phyloP scores from a whole-genome alignment of 2,329 filamentous ascomycete species.

The Colletotrichum eremochloae region DNA sequence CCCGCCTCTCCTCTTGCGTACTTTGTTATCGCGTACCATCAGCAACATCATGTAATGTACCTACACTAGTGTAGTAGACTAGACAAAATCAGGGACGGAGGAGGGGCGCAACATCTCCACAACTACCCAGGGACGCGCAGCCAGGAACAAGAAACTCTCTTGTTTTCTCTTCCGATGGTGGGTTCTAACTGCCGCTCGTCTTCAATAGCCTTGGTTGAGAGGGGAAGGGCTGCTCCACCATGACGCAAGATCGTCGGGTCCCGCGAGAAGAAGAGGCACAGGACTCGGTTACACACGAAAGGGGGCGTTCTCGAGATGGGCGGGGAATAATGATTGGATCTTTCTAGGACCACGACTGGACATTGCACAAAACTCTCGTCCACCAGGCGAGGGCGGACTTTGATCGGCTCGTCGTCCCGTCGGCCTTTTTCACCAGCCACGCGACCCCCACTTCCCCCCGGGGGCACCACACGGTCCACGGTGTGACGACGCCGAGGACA shows the following conservation, averaged over 20 bases:
- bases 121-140: not conserved
- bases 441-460: too few relatives aligned
- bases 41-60: not conserved
- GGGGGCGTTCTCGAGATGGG: not conserved
- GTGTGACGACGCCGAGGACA: not conserved
- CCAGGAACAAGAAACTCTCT: not conserved
- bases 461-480: too few relatives aligned
- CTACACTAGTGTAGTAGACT: too few relatives aligned
- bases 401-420: too few relatives aligned
- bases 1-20: not conserved
- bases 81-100: not conserved
- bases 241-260: slow-evolving; percentile 32
- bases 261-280: not conserved
- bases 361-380: not conserved
- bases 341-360: not conserved
- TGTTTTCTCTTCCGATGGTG: not conserved
- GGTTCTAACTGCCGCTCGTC: not conserved
- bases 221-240: slow-evolving; percentile 1
- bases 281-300: not conserved
- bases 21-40: slow-evolving; percentile 12
- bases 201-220: too few relatives aligned
- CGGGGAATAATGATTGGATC: not conserved
- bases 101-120: not conserved
- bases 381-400: not conserved
- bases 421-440: too few relatives aligned